Evolutionary conservation across 768 basidiomycete species (phyloP).

Genomic region (Agaricus blazei): DNA sequence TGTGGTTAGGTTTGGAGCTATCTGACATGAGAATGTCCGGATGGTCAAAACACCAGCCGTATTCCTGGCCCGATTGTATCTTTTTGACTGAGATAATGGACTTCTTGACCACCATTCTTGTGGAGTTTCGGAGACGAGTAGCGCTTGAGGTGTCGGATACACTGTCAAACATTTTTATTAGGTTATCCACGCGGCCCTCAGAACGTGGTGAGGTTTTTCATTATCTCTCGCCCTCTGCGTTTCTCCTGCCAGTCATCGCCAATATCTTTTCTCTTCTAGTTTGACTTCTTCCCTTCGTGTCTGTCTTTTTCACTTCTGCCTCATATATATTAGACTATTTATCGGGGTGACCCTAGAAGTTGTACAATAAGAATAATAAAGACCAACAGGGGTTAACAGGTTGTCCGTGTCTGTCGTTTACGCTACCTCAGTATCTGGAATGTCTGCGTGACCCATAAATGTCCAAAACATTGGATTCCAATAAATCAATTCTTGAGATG

Average conservation of each 20-base stretch:
- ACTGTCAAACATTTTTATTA: neutral
- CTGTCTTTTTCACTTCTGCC: too few relatives aligned
- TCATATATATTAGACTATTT: too few relatives aligned
- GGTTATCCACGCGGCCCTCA: conserved; percentile 5
- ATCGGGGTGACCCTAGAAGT: too few relatives aligned
- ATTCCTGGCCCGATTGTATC: neutral
- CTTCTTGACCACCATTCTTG: neutral
- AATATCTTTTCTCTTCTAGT: too few relatives aligned
- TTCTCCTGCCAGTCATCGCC: too few relatives aligned
- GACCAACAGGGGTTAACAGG: too few relatives aligned
- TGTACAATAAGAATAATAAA: too few relatives aligned
- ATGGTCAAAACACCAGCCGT: neutral
- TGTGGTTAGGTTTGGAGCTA: neutral
- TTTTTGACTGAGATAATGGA: neutral
- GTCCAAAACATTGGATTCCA: neutral
- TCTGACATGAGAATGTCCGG: neutral
- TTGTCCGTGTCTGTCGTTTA: too few relatives aligned
- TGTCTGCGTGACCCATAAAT: too few relatives aligned
- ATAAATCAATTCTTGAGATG: conserved; percentile 19
- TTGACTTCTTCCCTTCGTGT: too few relatives aligned
- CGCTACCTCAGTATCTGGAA: too few relatives aligned
- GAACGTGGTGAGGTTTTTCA: neutral
- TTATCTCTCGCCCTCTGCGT: too few relatives aligned
- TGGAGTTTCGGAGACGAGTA: conserved; percentile 1
- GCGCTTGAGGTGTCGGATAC: neutral